A percentile compares a stretch with the other conserved stretches of the same genome.
Conservation (phyloP, 2,329 filamentous ascomycete genomes). For the Colletotrichum lupini region DNA sequence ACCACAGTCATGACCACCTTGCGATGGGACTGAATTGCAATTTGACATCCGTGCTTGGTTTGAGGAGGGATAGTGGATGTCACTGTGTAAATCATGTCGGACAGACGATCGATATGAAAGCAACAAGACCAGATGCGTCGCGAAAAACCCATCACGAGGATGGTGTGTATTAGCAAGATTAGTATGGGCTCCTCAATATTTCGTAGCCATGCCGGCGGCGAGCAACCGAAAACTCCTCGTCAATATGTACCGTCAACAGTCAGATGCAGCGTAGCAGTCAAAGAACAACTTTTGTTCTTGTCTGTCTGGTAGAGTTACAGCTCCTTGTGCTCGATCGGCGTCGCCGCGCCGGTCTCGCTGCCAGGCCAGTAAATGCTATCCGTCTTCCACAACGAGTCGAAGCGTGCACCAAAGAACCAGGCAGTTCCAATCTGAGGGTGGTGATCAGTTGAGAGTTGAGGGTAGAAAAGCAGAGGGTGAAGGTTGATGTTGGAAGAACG, state of each 20-base stretch:
- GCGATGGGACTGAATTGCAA: constrained; percentile 84
- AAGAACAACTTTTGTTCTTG: constrained; percentile 25
- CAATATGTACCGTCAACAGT: constrained; percentile 36
- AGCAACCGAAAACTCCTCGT: constrained; percentile 31
- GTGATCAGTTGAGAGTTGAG: background rate
- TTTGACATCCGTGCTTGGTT: constrained; percentile 97
- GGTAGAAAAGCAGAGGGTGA: background rate
- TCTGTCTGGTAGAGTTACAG: constrained; percentile 27
- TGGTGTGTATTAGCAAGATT: constrained; percentile 36
- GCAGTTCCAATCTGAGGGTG: constrained; percentile 75
- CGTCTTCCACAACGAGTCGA: constrained; percentile 63
- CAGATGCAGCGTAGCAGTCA: constrained; percentile 29
- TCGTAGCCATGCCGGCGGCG: constrained; percentile 23
- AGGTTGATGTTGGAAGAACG: background rate
- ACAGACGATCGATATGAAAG: background rate
- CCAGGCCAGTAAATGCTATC: constrained; percentile 34
- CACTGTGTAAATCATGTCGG: background rate
- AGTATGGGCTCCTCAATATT: constrained; percentile 29
- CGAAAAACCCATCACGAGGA: constrained; percentile 27
- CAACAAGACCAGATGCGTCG: background rate
- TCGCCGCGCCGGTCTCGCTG: constrained; percentile 24
- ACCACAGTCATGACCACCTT: constrained; percentile 79
- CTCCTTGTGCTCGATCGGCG: constrained; percentile 34
- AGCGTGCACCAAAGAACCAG: constrained; percentile 83
- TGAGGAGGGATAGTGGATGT: background rate